Evolutionary conservation across 1,284 basidiomycete species (phyloP), one percentile per base, ranked within the genome.

Genomic region (Leccinum brunneo-olivaceum): DNA sequence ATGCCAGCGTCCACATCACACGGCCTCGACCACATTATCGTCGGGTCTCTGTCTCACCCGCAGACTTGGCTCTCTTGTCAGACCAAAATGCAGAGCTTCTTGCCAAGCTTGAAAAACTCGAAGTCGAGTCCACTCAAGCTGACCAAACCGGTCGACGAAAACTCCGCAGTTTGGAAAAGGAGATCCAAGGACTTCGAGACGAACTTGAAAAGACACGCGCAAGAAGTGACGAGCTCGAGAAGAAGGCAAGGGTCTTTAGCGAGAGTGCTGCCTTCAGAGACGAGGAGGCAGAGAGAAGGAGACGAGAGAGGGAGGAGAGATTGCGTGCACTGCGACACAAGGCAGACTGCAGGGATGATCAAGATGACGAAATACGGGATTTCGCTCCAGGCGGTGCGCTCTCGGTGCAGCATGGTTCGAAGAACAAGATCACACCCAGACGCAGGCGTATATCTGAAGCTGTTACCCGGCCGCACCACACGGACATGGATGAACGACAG

Each of bases 31-130:
- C 67, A 20, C 77, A 71, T 52, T 52, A 64, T 3, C 74, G 77
- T 33, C 71, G 75, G 40, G 70, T 84, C 28, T 81, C 83, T 28
- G 75, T 84, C 43, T 79, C 81, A 3, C 77, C 78, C 0, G 64
- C 71, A n/a, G 84, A 89, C 45, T 71, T 90, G 20, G 75, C 78
- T 3, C 67, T 72, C 6, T 74, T 92, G 20, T 76, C 81, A 0
- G 84, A 89, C 54, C 85, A 90, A 63, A 92, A 92, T 56, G 79
- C 82, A 0, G 83, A 90, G 47, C 77, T 92, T 14, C 66, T 86
- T 6, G 64, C 74, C 18, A 85, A 87, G 51, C 69, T 92, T 6
- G 80, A 87, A 56, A 74, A 75, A 47, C 71, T 92, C 18, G 84
- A 91, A 57, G 62, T 72, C 1, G 88, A 90, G 50, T 77, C 86